A percentile compares a stretch with the other conserved stretches of the same genome.
These are phyloP conservation scores for Paracorniculantispora psalliotae DNA, from an alignment of 2,329 filamentous ascomycete genomes.

Conservation along the genomic window DNA sequence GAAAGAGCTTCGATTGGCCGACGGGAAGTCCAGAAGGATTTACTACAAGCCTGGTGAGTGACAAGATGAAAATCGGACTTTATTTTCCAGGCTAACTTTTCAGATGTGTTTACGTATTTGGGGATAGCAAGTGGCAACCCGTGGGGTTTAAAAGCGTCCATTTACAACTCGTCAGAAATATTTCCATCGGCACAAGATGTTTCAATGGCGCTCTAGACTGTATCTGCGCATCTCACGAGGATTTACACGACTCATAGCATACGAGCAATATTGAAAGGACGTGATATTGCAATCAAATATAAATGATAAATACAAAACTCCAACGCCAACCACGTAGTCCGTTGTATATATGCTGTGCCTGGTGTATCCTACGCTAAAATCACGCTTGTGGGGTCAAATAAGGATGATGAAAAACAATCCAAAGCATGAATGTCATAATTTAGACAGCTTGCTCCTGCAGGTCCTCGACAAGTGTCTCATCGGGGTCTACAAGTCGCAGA, in stretches of 20 bases:
- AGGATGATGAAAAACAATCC: not conserved
- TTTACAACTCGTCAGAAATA: conserved; percentile 46
- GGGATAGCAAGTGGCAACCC: conserved; percentile 56
- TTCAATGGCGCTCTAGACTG: not conserved
- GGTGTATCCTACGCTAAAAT: not conserved
- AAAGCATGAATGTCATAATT: not conserved
- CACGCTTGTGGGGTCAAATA: not conserved
- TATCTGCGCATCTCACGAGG: too few species aligned
- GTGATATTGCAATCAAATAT: not conserved
- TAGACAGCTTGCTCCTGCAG: conserved; percentile 24
- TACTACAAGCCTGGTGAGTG: conserved; percentile 73
- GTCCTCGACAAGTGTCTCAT: conserved; percentile 32
- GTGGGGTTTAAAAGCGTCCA: conserved; percentile 57
- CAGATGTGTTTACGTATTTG: conserved; percentile 65
- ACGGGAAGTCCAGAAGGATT: conserved; percentile 43
- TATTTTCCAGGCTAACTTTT: conserved; percentile 13
- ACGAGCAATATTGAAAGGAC: not conserved
- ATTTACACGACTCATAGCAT: too few species aligned
- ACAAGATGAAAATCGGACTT: not conserved
- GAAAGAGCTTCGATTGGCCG: conserved; percentile 56
- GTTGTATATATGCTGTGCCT: not conserved
- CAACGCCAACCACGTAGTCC: conserved; percentile 1
- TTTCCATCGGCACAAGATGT: conserved; percentile 19
- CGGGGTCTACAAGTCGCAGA: conserved; percentile 52
- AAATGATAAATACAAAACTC: not conserved